A percentile compares a stretch with the other conserved stretches of the same genome.
Evolutionary conservation across 169 alveolate genomes (phyloP).

Genomic region (Theileria parva): DNA sequence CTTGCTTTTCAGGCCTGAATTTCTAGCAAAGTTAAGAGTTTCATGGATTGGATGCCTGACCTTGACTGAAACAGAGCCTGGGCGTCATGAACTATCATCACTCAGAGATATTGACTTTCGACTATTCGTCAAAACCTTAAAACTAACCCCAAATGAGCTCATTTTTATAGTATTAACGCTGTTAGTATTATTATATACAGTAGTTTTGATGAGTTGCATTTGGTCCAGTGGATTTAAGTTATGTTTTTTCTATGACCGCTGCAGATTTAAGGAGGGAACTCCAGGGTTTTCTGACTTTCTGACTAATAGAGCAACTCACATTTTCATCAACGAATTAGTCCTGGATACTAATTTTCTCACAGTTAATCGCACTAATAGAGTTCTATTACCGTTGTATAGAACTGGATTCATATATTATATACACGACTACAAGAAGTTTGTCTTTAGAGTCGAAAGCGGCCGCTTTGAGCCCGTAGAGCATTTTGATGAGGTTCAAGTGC

Average conservation of each 20-base stretch:
- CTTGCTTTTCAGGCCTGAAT: conserved; percentile 13
- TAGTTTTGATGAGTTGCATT: conserved; percentile 4
- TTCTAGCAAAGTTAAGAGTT: not conserved
- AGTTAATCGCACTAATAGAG: conserved; percentile 1
- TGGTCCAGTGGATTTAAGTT: conserved; percentile 24
- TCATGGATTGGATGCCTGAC: not conserved
- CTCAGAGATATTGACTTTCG: not conserved
- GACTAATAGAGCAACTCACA: conserved; percentile 41
- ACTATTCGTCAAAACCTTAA: not conserved
- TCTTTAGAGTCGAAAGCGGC: conserved; percentile 48
- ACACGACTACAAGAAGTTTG: conserved; percentile 68
- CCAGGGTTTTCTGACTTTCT: conserved; percentile 29
- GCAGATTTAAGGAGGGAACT: conserved; percentile 46
- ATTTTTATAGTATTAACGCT: not conserved
- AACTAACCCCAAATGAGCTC: not conserved
- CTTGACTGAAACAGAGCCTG: conserved; percentile 5
- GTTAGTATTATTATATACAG: not conserved
- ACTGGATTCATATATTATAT: conserved; percentile 51
- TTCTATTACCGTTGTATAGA: conserved; percentile 52
- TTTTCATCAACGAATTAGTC: conserved; percentile 21
- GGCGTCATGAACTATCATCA: not conserved
- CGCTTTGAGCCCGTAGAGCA: conserved; percentile 71
- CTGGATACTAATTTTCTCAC: conserved; percentile 8
- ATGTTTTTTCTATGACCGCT: conserved; percentile 35
- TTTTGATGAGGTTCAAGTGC: conserved; percentile 63